A percentile compares a stretch with the other conserved stretches of the same genome.
These are phyloP conservation scores for Roridomyces roridus DNA, from an alignment of 768 basidiomycete genomes.

Conservation along the genomic window DNA sequence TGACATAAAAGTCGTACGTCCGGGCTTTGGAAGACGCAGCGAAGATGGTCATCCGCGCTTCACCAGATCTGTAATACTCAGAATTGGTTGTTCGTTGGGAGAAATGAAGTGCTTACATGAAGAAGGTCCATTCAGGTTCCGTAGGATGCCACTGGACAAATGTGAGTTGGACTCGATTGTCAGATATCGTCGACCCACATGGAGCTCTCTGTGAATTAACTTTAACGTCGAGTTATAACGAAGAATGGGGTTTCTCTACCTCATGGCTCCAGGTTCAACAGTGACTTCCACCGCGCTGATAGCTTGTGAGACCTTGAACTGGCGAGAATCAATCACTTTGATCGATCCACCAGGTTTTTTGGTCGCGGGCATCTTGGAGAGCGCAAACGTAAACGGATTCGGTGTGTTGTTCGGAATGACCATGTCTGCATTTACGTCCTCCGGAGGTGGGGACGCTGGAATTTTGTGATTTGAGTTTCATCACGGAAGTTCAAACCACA, in stretches of 20 bases:
- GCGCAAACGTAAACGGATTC: slow-evolving; percentile 57
- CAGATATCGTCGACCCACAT: slow-evolving; percentile 26
- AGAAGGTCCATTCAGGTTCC: background rate
- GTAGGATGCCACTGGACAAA: slow-evolving; percentile 4
- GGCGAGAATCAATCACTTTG: slow-evolving; percentile 63
- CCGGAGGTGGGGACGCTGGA: slow-evolving; percentile 47
- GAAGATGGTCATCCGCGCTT: background rate
- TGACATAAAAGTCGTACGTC: background rate
- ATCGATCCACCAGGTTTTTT: slow-evolving; percentile 59
- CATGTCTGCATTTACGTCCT: slow-evolving; percentile 47
- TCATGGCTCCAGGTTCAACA: slow-evolving; percentile 66
- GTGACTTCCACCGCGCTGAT: slow-evolving; percentile 64
- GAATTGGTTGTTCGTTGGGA: too few relatives aligned
- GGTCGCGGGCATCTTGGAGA: slow-evolving; percentile 53
- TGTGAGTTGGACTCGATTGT: background rate
- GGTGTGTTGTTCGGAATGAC: slow-evolving; percentile 56
- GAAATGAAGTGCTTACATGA: background rate
- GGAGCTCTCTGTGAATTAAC: slow-evolving; percentile 27
- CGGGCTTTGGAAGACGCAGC: slow-evolving; percentile 2
- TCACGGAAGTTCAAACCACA: slow-evolving; percentile 2
- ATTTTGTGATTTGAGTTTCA: background rate
- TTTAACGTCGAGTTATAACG: too few relatives aligned
- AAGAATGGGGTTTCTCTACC: too few relatives aligned
- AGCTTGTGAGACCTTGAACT: slow-evolving; percentile 58
- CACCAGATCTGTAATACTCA: background rate